Conservation (phyloP, 1,284 basidiomycete genomes). For the Trichosporon sp. region DNA sequence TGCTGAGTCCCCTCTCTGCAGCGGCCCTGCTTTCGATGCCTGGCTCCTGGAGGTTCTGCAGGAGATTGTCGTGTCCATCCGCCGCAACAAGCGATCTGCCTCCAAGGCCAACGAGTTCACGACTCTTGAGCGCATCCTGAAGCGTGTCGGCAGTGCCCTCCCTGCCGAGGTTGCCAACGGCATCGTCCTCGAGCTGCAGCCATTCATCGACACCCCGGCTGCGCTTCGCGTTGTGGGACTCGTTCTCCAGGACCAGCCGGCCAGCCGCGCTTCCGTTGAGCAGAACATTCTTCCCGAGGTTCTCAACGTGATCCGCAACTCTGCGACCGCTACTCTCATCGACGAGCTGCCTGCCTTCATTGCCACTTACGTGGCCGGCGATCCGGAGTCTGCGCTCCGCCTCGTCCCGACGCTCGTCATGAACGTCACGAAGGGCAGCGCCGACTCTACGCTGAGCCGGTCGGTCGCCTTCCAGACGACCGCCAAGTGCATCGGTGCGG, state of each 20-base stretch:
- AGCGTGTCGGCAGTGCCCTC: conserved; percentile 58
- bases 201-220: conserved; percentile 72
- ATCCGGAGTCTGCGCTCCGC: conserved; percentile 70
- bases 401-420: conserved; percentile 66
- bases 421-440: conserved; percentile 33
- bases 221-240: conserved; percentile 66
- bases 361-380: conserved; percentile 70
- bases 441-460: conserved; percentile 44
- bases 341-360: conserved; percentile 80
- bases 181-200: conserved; percentile 67
- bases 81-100: conserved; percentile 71
- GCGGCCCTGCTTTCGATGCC: conserved; percentile 54
- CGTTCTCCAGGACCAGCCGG: conserved; percentile 65
- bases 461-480: conserved; percentile 58
- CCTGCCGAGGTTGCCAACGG: conserved; percentile 60
- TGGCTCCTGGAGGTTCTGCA: conserved; percentile 77
- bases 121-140: conserved; percentile 58
- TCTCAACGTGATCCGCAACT: conserved; percentile 67
- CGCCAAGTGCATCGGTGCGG: conserved; percentile 74
- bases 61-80: conserved; percentile 71
- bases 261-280: conserved; percentile 68
- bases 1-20: conserved; percentile 49
- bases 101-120: conserved; percentile 72
- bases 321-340: conserved; percentile 66
- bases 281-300: conserved; percentile 63